Base-by-base conservation (phyloP, 257 asterid species). In the Fraxinus americana region DNA sequence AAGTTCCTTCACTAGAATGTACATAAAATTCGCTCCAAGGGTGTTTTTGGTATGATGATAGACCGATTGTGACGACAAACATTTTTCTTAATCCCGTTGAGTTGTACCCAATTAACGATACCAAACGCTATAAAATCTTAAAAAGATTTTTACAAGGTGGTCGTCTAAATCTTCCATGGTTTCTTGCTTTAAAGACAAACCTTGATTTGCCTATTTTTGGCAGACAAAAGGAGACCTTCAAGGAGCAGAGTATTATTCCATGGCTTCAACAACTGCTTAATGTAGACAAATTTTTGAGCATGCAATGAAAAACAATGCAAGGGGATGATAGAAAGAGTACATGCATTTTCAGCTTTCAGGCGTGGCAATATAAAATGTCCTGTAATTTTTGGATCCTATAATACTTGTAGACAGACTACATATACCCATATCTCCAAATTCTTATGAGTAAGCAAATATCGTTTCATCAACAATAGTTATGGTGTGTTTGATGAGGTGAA, bases 211-310 rank as follows among this genome's bases (percentile, higher is more conserved):
- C 10, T 17, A 4, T 43, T 32, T 66, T 16, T 59, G 61, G 70
- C 87, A 92, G 96, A 81, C 82, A 35, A 92, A 92, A 82, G 84
- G 85, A 38, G 96, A 94, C 35, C 83, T 81, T 17, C 75, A 39
- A 36, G 82, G 89, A 72, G 98, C 98, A 1, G 98, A 90, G 71
- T 94, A 92, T 36, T 90, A 93, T 68, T 82, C 92, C 17, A 80
- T 97, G 83, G 97, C 98, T 35, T 84, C 96, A 74, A 85, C 85
- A 35, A 71, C 87, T 41, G 89, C 87, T 73, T 87, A 83, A 78
- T 23, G 4, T 61, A 25, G 16, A 23, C 32, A 61, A 25, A 21
- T 10, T 61, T 10, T 61, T 5, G 1, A 21, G 68, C 13, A 61
- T 16, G 14, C 68, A 61, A 61, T 61, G 1, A 13, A 13, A 45